Evolutionary conservation across 169 alveolate species (phyloP).

Genomic region (Theileria luwenshuni): DNA sequence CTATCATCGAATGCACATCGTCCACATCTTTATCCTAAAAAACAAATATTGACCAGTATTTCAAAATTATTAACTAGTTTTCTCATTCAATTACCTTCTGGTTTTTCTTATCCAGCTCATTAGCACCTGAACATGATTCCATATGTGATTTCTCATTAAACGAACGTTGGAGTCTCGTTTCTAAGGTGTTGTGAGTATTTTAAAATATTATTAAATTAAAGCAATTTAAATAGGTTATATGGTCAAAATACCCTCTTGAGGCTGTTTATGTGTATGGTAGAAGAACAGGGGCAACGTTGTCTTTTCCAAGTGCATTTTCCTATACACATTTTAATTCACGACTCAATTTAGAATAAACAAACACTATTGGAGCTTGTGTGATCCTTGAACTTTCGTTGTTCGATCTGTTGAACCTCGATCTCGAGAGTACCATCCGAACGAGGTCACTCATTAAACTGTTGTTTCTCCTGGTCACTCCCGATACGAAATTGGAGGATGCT

Average conservation of each 20-base stretch:
- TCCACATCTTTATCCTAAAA: not conserved
- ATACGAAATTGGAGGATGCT: not conserved
- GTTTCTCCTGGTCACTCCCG: slow-evolving; percentile 32
- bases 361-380: slow-evolving; percentile 68
- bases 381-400: slow-evolving; percentile 52
- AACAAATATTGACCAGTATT: not conserved
- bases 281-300: slow-evolving; percentile 37
- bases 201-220: not conserved
- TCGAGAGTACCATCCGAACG: slow-evolving; percentile 31
- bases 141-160: not conserved
- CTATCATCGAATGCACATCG: slow-evolving; percentile 2
- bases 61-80: not conserved
- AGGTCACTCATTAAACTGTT: slow-evolving; percentile 35
- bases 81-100: not conserved
- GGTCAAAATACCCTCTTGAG: slow-evolving; percentile 24
- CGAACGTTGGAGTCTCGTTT: slow-evolving; percentile 28
- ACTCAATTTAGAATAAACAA: not conserved
- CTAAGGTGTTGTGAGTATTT: not conserved
- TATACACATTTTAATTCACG: not conserved
- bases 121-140: slow-evolving; percentile 28
- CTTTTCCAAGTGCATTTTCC: slow-evolving; percentile 54
- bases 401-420: slow-evolving; percentile 35
- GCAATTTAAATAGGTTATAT: not conserved
- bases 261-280: slow-evolving; percentile 45
- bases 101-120: slow-evolving; percentile 42